Base-by-base conservation (phyloP, 1,284 basidiomycete genomes). In the Grifola frondosa region DNA sequence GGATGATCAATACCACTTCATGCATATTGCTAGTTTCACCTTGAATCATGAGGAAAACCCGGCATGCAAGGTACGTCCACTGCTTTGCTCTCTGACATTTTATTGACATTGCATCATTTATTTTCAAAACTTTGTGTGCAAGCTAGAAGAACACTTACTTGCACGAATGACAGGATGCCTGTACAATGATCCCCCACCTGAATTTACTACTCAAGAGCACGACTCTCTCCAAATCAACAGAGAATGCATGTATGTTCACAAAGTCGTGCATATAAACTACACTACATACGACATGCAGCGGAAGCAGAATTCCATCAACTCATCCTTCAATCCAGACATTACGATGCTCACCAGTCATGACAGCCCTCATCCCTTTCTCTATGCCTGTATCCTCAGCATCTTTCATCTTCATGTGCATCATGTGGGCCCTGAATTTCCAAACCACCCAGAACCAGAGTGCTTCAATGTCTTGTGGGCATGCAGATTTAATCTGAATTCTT, bases 231-330 rank as follows among this genome's bases (percentile, higher is more conserved):
- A 28, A 30, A 4, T 45, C 60, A 17, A 41, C 59, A 23, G 21
- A 16, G 9, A 54, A 70, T 2, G 69, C 63, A 44, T 30, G 39
- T 39, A 4, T 56, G 60, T 33, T 0, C 53, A 60, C 37, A 57
- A 60, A 17, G 49, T 45, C 1, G 37, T 66, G 26, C 49, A 52
- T 0, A 44, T 75, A 30, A 70, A 73, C 35, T 74, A 68, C 48
- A 75, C 68, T 0, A 71, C 69, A 3, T 75, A 75, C 43, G 63
- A 76, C 38, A 39, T 70, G 13, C 56, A 57, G 5, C 56, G 62
- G 6, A 54, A 56, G 11, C 64, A 66, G 35, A 71, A 75, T 37
- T 57, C 54, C 1, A 46, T 74, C 35, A 73, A 68, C 37, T 63
- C 61, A 0, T 26, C 49, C 1, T 58, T 52, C 2, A 54, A 59